Base-by-base conservation (phyloP, 1,284 basidiomycete genomes). In the Naganishia sp. region DNA sequence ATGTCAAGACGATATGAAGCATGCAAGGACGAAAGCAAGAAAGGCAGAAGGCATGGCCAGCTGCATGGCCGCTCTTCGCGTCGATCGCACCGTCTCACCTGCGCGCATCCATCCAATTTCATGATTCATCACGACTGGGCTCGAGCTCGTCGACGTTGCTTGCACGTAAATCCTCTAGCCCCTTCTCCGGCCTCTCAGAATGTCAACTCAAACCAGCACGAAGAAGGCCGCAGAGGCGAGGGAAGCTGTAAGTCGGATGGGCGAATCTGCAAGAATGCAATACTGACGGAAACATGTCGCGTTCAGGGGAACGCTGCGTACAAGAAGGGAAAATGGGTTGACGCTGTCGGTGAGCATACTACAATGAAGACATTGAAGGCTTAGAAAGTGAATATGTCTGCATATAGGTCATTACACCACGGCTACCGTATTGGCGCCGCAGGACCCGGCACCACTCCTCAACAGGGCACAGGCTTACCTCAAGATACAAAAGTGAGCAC, bases 381-480 rank as follows among this genome's bases (percentile, higher is more conserved):
- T 15, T 9, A 2, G 35, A 39, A 39, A 13, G 35, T 39, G 35
- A 39, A 39, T 39, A 6, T 9, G 7, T 7, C 25, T 32, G 28
- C 18, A 31, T 55, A 25, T 62, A 72, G 75, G 74, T 1, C 74
- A 76, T 50, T 80, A 80, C 64, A 73, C 73, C 28, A 73, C 69
- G 21, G 75, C 78, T 2, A 70, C 71, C 2, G 63, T 74, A 11
- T 65, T 73, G 32, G 75, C 77, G 52, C 70, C 75, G 0, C 23
- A 55, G 3, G 76, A 78, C 57, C 71, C 76, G 0, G 63, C 75
- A 23, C 72, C 74, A 25, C 74, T 75, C 42, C 68, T 72, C 13
- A 81, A 81, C 56, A 67, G 78, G 57, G 79, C 79, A 9, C 75
- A 76, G 58, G 76, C 77, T 5, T 78, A 76, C 67, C 64, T 81